phyloP scores from a whole-genome alignment of 148 eudicot species.

The Dysphania ambrosioides region DNA sequence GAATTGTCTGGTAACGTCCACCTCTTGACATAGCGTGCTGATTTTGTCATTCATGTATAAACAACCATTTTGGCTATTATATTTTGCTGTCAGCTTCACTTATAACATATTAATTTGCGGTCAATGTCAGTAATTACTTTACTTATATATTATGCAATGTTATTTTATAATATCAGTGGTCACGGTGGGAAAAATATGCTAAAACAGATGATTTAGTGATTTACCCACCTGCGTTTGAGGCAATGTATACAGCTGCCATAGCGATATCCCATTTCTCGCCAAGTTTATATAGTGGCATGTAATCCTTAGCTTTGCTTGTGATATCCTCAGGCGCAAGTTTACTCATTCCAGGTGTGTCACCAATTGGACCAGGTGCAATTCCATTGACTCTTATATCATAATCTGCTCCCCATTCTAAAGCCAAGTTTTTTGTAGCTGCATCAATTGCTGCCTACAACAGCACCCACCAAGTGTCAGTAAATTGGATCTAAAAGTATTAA shows the following conservation, averaged over 20 bases:
- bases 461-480: background rate
- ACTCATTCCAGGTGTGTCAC: conserved; percentile 82
- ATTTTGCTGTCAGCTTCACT: no score
- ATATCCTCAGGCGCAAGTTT: conserved; percentile 84
- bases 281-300: conserved; percentile 68
- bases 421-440: conserved; percentile 87
- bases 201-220: no score
- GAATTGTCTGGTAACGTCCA: no score
- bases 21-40: no score
- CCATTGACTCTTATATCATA: conserved; percentile 94
- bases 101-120: no score
- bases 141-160: no score
- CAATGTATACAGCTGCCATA: conserved; percentile 86
- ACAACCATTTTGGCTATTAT: no score
- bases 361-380: conserved; percentile 95
- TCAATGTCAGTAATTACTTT: no score
- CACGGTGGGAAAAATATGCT: background rate
- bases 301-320: conserved; percentile 41
- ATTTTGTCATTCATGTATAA: no score
- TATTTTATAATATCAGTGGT: no score
- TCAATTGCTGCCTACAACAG: conserved; percentile 82
- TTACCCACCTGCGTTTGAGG: conserved; percentile 77
- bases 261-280: conserved; percentile 99
- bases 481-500: background rate
- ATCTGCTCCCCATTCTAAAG: conserved; percentile 96